Evolutionary conservation across 345 rosid species (phyloP).

Genomic region (Acer saccharum): DNA sequence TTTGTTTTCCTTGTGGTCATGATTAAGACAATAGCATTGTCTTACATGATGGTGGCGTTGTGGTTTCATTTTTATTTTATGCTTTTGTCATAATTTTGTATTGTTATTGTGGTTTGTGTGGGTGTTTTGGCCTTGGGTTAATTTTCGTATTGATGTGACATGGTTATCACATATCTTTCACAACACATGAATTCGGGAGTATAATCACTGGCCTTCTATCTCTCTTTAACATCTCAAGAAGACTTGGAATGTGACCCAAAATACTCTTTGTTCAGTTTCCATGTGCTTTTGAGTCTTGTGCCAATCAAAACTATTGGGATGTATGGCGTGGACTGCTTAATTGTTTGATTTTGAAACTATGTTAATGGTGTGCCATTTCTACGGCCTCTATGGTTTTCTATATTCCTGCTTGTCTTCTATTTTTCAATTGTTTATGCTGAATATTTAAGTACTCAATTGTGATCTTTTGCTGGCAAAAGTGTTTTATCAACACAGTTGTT

Average conservation of each 20-base stretch:
- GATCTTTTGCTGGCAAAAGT: not conserved
- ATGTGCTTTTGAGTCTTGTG: not conserved
- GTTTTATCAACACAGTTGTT: not conserved
- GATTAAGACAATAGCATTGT: not conserved
- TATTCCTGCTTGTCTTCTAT: not conserved
- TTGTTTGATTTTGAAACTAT: not conserved
- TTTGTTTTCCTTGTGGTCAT: not conserved
- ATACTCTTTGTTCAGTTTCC: not conserved
- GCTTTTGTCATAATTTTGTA: not conserved
- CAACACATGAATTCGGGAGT: not conserved
- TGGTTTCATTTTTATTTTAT: slow-evolving; percentile 1
- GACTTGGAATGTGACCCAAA: not conserved
- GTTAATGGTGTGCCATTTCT: slow-evolving; percentile 5
- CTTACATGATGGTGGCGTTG: not conserved
- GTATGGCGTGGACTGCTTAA: not conserved
- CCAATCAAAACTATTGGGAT: not conserved
- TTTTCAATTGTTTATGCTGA: not conserved
- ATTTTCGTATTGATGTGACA: not conserved
- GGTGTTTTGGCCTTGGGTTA: not conserved
- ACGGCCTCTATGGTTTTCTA: not conserved
- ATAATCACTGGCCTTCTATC: not conserved
- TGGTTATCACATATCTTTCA: not conserved
- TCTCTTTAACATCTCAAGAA: not conserved
- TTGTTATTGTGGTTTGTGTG: not conserved
- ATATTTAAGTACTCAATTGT: not conserved